Conservation (phyloP, 805 yeast species). For the Candida peoriensis region DNA sequence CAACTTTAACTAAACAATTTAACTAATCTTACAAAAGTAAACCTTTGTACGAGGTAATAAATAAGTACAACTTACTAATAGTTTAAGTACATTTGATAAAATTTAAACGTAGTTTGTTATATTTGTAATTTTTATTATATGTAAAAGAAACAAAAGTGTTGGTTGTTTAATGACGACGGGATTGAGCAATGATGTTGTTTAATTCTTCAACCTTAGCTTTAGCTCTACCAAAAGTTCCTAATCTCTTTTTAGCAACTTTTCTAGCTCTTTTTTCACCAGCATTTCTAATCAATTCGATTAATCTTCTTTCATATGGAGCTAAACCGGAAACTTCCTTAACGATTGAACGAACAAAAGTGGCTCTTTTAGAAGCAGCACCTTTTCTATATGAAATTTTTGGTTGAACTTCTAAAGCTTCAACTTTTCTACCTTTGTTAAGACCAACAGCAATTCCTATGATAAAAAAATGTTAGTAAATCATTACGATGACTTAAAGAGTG, state of each 20-base stretch:
- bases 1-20: too few relatives aligned
- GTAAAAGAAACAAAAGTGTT: neutral
- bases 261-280: slow-evolving; percentile 99
- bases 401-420: slow-evolving; percentile 76
- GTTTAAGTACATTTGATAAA: too few relatives aligned
- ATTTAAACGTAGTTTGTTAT: too few relatives aligned
- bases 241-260: slow-evolving; percentile 99
- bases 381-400: slow-evolving; percentile 93
- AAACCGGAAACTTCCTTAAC: slow-evolving; percentile 98
- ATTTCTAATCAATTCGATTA: slow-evolving; percentile 98
- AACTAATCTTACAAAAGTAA: too few relatives aligned
- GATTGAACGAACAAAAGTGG: slow-evolving; percentile 89
- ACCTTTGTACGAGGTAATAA: too few relatives aligned
- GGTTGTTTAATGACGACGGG: slow-evolving; percentile 77
- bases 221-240: slow-evolving; percentile 99
- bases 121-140: too few relatives aligned
- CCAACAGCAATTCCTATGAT: slow-evolving; percentile 88
- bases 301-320: slow-evolving; percentile 99
- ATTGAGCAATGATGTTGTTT: slow-evolving; percentile 92
- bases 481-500: too few relatives aligned
- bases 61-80: too few relatives aligned
- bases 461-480: slow-evolving; percentile 37
- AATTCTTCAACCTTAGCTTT: slow-evolving; percentile 99
- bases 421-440: slow-evolving; percentile 98
- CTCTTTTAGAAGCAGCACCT: slow-evolving; percentile 95